phyloP scores from a whole-genome alignment of 768 basidiomycete species.

The Baorangia bicolor region DNA sequence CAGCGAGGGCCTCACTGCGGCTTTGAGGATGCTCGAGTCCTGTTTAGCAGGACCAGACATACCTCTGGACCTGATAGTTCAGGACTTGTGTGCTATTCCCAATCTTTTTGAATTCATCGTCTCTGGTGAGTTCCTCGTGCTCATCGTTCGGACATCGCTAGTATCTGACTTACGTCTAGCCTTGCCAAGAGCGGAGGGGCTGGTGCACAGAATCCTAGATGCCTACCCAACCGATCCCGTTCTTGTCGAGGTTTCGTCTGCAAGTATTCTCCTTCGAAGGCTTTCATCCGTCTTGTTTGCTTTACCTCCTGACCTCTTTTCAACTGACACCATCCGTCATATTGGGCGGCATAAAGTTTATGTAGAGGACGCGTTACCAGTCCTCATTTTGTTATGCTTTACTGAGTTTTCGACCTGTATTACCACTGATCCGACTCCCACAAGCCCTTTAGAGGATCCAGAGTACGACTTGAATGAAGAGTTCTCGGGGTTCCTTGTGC shows the following conservation, averaged over 20 bases:
- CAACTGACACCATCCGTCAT: conserved; percentile 5
- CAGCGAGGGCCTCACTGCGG: conserved; percentile 18
- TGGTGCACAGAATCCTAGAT: conserved; percentile 32
- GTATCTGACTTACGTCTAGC: conserved; percentile 10
- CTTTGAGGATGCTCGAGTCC: conserved; percentile 17
- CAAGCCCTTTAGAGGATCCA: not conserved
- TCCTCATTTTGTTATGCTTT: conserved; percentile 18
- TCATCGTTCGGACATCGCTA: not conserved
- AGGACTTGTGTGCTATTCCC: conserved; percentile 27
- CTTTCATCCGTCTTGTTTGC: conserved; percentile 28
- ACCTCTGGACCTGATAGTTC: conserved; percentile 24
- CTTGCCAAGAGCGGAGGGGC: conserved; percentile 2
- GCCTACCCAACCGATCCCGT: conserved; percentile 32
- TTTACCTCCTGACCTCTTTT: conserved; percentile 18
- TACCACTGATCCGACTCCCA: not conserved
- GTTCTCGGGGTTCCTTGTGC: conserved; percentile 2
- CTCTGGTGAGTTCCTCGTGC: conserved; percentile 22
- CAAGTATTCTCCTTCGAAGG: conserved; percentile 21
- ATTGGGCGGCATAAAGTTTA: conserved; percentile 23
- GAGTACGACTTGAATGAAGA: conserved; percentile 2
- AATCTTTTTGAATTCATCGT: conserved; percentile 31
- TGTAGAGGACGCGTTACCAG: conserved; percentile 23
- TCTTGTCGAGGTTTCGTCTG: conserved; percentile 21
- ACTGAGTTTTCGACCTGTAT: conserved; percentile 5
- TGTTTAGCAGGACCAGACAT: conserved; percentile 26